Evolutionary conservation across 2,329 filamentous ascomycete genomes (phyloP).

Genomic region (Microcyclospora tardicrescens): DNA sequence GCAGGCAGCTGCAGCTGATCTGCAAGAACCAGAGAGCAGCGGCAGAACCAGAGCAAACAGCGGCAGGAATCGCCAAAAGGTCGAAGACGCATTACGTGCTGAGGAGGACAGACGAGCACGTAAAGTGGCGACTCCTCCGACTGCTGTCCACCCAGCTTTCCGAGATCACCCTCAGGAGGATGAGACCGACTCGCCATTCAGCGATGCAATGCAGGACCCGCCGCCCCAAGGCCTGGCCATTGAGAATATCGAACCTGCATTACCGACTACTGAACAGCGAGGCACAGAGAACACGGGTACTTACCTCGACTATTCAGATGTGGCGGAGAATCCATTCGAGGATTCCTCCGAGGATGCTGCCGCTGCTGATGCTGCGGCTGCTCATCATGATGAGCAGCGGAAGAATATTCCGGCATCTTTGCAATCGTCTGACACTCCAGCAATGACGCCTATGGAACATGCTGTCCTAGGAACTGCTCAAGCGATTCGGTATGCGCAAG

Average conservation of each 20-base stretch:
- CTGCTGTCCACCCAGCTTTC: conserved; percentile 23
- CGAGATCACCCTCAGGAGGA: conserved; percentile 10
- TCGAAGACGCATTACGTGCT: conserved; percentile 9
- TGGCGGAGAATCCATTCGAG: conserved; percentile 16
- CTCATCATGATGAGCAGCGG: background rate
- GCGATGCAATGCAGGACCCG: no score
- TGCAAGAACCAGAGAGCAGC: no score
- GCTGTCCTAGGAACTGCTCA: conserved; percentile 37
- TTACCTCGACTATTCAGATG: conserved; percentile 11
- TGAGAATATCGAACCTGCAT: background rate
- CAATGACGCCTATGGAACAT: conserved; percentile 32
- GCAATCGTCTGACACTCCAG: conserved; percentile 13
- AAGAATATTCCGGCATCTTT: background rate
- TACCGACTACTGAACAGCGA: conserved; percentile 3
- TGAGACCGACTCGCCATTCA: conserved; percentile 5
- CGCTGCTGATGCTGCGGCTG: no score
- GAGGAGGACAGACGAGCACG: conserved; percentile 16
- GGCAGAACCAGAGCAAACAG: conserved; percentile 41
- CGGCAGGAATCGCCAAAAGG: conserved; percentile 12
- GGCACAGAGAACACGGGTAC: conserved; percentile 14
- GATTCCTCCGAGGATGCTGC: conserved; percentile 6
- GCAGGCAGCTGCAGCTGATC: conserved; percentile 35
- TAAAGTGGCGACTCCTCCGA: conserved; percentile 14
- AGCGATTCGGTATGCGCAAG: conserved; percentile 35
- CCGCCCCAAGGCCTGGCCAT: background rate